A percentile compares a stretch with the other conserved stretches of the same genome.
These are phyloP conservation scores for Aspergillus fructus DNA, from an alignment of 2,329 filamentous ascomycete genomes.

Conservation along the genomic window DNA sequence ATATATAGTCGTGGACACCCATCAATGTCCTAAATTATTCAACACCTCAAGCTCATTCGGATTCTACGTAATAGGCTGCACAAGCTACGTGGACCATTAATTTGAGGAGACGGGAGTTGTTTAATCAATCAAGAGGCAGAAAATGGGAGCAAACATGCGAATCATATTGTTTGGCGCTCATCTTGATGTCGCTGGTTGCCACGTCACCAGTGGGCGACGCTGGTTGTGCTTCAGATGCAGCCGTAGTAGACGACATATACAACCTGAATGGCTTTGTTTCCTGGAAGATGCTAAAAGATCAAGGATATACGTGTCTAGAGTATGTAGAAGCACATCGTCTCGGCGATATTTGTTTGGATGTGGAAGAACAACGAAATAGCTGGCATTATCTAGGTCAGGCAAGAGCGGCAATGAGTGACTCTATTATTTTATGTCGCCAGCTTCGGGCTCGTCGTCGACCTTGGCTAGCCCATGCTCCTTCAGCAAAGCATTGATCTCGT, in stretches of 20 bases:
- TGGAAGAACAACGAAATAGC: constrained; percentile 13
- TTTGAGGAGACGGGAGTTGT: constrained; percentile 12
- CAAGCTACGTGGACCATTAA: constrained; percentile 32
- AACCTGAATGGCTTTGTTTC: constrained; percentile 12
- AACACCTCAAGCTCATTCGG: constrained; percentile 10
- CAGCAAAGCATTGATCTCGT: constrained; percentile 90
- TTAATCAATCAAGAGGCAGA: constrained; percentile 20
- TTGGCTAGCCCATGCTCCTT: constrained; percentile 96
- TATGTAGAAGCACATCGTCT: neutral
- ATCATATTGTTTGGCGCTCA: constrained; percentile 22
- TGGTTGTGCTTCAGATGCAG: constrained; percentile 26
- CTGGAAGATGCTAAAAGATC: constrained; percentile 4
- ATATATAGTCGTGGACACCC: constrained; percentile 6
- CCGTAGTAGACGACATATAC: constrained; percentile 11
- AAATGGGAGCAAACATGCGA: constrained; percentile 22
- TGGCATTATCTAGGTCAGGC: constrained; percentile 31
- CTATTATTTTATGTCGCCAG: constrained; percentile 42
- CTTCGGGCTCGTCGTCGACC: constrained; percentile 67
- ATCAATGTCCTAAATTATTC: neutral
- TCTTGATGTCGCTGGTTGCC: constrained; percentile 26
- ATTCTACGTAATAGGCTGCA: constrained; percentile 9
- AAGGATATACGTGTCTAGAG: constrained; percentile 13
- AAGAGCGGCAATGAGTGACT: constrained; percentile 22
- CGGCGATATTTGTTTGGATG: constrained; percentile 4
- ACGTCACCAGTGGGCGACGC: constrained; percentile 33